Evolutionary conservation across 768 basidiomycete species (phyloP), one percentile per base, ranked within the genome.

Genomic region (Glaciozyma antarctica): DNA sequence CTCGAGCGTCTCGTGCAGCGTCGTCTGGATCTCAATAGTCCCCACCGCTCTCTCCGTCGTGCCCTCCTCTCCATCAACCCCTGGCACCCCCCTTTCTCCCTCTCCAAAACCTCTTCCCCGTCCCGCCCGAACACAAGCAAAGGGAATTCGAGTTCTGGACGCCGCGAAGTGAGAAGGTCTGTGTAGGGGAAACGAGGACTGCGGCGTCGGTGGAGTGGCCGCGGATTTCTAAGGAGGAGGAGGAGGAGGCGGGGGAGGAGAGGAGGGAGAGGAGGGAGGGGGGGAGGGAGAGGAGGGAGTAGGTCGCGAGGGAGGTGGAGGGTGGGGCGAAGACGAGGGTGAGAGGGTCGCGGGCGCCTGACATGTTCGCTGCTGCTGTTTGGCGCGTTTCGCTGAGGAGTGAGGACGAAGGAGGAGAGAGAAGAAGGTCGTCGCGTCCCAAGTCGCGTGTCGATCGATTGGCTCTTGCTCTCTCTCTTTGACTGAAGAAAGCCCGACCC

Each of bases 111-210:
- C n/a, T 45, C 41, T 22, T 45, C 38, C 28, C 48, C 17, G 21
- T 41, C 19, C 59, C 56, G 21, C 32, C 56, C 41, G 62, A 55
- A 58, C 65, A 66, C 1, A 70, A 44, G 41, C 63, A 64, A 43
- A 93, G 78, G 0, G 90, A 86, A 76, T 98, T 98, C 22, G 92
- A 95, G 55, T 95, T 79, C 13, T 82, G 81, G n/a, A 98, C 86
- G 0, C 91, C 87, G 62, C 93, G 85, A 32, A 98, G 78, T 3
- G 82, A 74, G 74, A 87, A 99, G 0, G 94, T 98, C 74, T 82
- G 84, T 63, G 85, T 81, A 0, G 80, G 71, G 0, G 92, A 94
- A 75, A 94, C 97, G 13, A 94, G 78, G 0, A 95, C 91, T 0
- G 93, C 94, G 71, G 93, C 87, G 71, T 97, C 92, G 34, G 81